Base-by-base conservation (phyloP, 2,329 filamentous ascomycete genomes). In the Trichoderma citrinoviride region DNA sequence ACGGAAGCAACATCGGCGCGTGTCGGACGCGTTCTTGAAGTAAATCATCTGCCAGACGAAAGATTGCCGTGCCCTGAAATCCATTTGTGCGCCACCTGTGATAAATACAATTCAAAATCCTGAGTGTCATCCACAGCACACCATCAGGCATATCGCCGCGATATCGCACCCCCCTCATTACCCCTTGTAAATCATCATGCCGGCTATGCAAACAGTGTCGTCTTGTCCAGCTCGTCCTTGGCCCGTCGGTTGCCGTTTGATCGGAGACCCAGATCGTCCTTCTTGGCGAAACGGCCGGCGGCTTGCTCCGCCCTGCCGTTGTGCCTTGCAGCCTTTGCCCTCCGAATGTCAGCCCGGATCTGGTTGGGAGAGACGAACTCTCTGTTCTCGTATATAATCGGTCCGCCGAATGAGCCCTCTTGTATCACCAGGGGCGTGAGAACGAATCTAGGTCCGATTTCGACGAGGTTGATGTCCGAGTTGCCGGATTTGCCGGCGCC, bases 301-400 rank as follows among this genome's bases (percentile, higher is more conserved):
- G 85, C 81, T 71, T 90, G 87, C 74, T 96, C 93, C 33, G 88
- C 86, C 67, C 95, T 85, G 64, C 84, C 83, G 70, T 91, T 91
- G 80, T 96, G 94, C 70, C 87, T 87, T 55, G 87, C 85, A 0
- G 93, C 92, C 82, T 92, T 93, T 70, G 85, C 82, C 77, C 87
- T 82, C 71, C 92, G 84, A 70, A 96, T 77, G 68, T 98, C 95
- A 46, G 92, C 83, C 70, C 95, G 85, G 68, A 98, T 87, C 79
- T 97, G 92, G 85, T 99, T 99, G 10, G 95, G 95, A 70, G 90
- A 95, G 61, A 99, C 91, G 73, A 97, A 99, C 77, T 97, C 90
- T 83, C 92, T 95, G 82, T 98, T 98, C 82, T 98, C 92, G 80
- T 96, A 99, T 74, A 99, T 96, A 69, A 98, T 92, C 3, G 95